These are phyloP conservation scores for Trichoderma afroharzianum DNA, from an alignment of 2,329 filamentous ascomycete species.

Conservation along the genomic window DNA sequence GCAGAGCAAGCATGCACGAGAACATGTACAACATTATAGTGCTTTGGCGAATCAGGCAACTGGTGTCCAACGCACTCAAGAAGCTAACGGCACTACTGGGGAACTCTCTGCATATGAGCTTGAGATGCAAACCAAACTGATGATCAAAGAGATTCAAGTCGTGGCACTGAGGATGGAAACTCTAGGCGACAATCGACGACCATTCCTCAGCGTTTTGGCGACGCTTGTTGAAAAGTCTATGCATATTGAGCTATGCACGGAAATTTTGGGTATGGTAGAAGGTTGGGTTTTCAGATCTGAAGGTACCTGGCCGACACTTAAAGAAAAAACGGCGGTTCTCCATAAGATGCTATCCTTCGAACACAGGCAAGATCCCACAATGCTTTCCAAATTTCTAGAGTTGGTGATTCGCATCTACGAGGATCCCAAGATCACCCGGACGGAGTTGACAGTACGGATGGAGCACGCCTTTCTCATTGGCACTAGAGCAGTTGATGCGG, in stretches of 20 bases:
- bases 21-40: slow-evolving; percentile 79
- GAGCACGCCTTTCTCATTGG: slow-evolving; percentile 98
- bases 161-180: slow-evolving; percentile 89
- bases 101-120: slow-evolving; percentile 73
- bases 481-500: slow-evolving; percentile 85
- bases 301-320: slow-evolving; percentile 93
- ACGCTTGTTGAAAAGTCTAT: slow-evolving; percentile 93
- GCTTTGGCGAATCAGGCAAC: slow-evolving; percentile 51
- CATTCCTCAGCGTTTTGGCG: slow-evolving; percentile 91
- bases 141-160: slow-evolving; percentile 93
- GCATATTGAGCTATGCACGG: slow-evolving; percentile 81
- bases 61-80: slow-evolving; percentile 44
- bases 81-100: slow-evolving; percentile 49
- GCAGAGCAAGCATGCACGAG: slow-evolving; percentile 85
- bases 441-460: slow-evolving; percentile 92
- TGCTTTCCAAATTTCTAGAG: slow-evolving; percentile 90
- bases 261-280: slow-evolving; percentile 91
- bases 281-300: slow-evolving; percentile 94
- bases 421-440: slow-evolving; percentile 90
- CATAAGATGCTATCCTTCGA: slow-evolving; percentile 99
- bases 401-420: slow-evolving; percentile 98
- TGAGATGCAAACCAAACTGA: slow-evolving; percentile 83
- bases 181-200: slow-evolving; percentile 83
- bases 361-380: slow-evolving; percentile 72
- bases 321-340: slow-evolving; percentile 98